phyloP scores from a whole-genome alignment of 768 basidiomycete genomes.

The Boletus tomentosulus region DNA sequence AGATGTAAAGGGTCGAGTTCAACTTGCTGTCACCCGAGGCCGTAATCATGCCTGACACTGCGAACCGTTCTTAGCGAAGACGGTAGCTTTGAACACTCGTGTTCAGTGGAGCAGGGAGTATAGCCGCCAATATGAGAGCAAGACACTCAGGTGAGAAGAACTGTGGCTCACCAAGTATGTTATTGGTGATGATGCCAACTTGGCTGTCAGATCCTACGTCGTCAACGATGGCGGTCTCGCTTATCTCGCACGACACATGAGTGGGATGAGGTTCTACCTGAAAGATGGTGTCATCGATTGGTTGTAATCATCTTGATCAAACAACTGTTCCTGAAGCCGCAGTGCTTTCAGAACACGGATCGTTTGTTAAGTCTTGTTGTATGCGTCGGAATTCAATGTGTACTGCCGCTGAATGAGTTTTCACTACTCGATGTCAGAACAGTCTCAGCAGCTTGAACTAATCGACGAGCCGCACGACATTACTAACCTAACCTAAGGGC shows the following conservation, averaged over 20 bases:
- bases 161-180: not conserved
- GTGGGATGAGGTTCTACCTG: not conserved
- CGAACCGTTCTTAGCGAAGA: not conserved
- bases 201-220: constrained; percentile 1
- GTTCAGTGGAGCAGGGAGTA: constrained; percentile 9
- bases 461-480: too few relatives aligned
- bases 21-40: constrained; percentile 7
- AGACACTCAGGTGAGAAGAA: constrained; percentile 2
- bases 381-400: not conserved
- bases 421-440: not conserved
- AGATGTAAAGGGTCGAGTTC: constrained; percentile 6
- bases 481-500: not conserved
- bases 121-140: not conserved
- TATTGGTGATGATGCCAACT: too few relatives aligned
- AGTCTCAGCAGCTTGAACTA: not conserved
- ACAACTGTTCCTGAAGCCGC: not conserved
- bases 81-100: constrained; percentile 4
- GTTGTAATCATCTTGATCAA: not conserved
- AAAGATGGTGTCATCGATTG: not conserved
- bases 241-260: not conserved
- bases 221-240: constrained; percentile 7
- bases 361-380: not conserved
- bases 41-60: not conserved
- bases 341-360: not conserved
- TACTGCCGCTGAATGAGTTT: not conserved